phyloP scores from a whole-genome alignment of 495 filamentous ascomycete species.

The Platismatia glauca region DNA sequence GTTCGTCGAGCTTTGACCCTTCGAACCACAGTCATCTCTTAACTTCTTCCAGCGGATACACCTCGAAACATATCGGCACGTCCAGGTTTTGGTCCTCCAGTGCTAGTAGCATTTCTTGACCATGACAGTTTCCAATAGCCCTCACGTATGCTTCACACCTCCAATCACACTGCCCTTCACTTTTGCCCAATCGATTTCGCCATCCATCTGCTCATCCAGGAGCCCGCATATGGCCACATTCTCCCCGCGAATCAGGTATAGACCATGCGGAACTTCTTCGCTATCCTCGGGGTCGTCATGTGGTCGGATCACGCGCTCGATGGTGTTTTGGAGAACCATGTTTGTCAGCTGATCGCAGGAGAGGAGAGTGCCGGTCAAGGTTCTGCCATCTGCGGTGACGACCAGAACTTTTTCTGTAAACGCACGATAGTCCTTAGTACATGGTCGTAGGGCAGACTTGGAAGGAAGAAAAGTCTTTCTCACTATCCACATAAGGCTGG shows the following conservation, averaged over 20 bases:
- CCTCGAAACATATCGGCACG: neutral
- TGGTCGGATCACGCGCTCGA: conserved; percentile 82
- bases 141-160: conserved; percentile 67
- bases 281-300: conserved; percentile 75
- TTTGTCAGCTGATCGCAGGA: conserved; percentile 92
- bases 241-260: conserved; percentile 90
- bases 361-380: conserved; percentile 70
- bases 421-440: conserved; percentile 5
- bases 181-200: conserved; percentile 79
- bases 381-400: conserved; percentile 87
- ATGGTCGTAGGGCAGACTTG: neutral
- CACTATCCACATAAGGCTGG: conserved; percentile 58
- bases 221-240: conserved; percentile 88
- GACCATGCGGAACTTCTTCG: conserved; percentile 69
- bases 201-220: conserved; percentile 80
- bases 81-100: neutral
- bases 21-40: neutral
- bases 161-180: conserved; percentile 80
- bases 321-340: conserved; percentile 72
- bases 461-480: conserved; percentile 21
- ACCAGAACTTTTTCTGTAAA: conserved; percentile 77
- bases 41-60: neutral
- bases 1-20: neutral
- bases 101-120: neutral
- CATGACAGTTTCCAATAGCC: neutral